These are phyloP conservation scores for Xylariaceae sp. DNA, from an alignment of 2,329 filamentous ascomycete genomes.

Conservation along the genomic window DNA sequence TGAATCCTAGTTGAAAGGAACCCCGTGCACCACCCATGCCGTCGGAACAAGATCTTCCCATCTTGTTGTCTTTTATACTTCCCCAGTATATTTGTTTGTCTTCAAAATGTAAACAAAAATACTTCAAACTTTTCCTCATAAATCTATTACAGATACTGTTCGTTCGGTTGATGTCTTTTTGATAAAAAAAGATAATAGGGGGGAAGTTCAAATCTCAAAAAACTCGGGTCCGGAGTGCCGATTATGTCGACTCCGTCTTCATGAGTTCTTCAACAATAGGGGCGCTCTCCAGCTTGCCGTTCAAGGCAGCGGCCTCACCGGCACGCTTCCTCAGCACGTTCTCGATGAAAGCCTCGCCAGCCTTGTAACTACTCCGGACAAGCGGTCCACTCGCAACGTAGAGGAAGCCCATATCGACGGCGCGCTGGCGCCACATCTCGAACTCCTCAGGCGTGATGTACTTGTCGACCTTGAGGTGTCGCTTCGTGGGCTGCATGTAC, in stretches of 20 bases:
- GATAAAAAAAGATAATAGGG: neutral
- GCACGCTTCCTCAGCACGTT: conserved; percentile 87
- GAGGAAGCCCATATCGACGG: conserved; percentile 90
- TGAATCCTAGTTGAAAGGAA: conserved; percentile 27
- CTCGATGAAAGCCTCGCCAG: conserved; percentile 97
- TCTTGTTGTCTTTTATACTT: neutral
- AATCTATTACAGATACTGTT: neutral
- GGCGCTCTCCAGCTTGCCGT: conserved; percentile 23
- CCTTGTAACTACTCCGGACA: conserved; percentile 94
- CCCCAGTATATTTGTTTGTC: conserved; percentile 6
- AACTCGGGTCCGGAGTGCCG: neutral
- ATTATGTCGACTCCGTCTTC: conserved; percentile 14
- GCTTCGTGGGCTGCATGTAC: conserved; percentile 98
- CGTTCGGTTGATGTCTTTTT: neutral
- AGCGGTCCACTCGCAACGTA: conserved; percentile 93
- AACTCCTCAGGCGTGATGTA: conserved; percentile 91
- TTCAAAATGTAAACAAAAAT: neutral
- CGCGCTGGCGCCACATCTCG: conserved; percentile 83
- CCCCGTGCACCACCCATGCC: conserved; percentile 3
- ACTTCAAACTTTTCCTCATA: neutral
- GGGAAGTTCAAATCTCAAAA: neutral
- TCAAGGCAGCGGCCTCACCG: conserved; percentile 34
- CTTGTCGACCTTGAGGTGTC: conserved; percentile 93
- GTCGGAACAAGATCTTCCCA: neutral
- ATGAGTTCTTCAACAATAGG: conserved; percentile 23